These are phyloP conservation scores for Chytriomyces confervae DNA, from an alignment of 192 early-diverging fungal genomes.

Conservation along the genomic window DNA sequence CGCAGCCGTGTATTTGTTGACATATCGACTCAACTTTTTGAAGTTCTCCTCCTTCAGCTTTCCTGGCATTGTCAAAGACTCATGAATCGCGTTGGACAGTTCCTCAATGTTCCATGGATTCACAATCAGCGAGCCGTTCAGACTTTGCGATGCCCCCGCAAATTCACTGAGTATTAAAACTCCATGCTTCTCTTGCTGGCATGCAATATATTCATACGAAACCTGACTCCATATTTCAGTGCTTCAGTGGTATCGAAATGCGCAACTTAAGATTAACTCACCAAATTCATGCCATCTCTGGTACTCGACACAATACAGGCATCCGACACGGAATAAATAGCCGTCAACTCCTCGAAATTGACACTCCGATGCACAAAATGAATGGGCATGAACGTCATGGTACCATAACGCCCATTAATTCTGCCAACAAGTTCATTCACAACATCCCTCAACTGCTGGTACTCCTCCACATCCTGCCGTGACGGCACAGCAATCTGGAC, in stretches of 20 bases:
- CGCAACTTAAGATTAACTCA: slow-evolving; percentile 11
- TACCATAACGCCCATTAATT: slow-evolving; percentile 96
- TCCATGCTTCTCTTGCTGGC: slow-evolving; percentile 86
- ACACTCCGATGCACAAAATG: slow-evolving; percentile 99
- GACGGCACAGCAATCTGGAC: slow-evolving; percentile 99
- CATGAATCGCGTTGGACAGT: slow-evolving; percentile 82
- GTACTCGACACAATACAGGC: slow-evolving; percentile 97
- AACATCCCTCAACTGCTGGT: slow-evolving; percentile 87
- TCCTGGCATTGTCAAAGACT: slow-evolving; percentile 92
- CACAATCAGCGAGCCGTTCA: slow-evolving; percentile 96
- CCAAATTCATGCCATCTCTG: slow-evolving; percentile 99
- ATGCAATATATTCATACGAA: slow-evolving; percentile 87
- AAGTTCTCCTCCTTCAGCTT: slow-evolving; percentile 81
- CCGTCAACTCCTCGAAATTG: slow-evolving; percentile 90
- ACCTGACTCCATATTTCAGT: slow-evolving; percentile 1
- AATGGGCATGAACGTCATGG: slow-evolving; percentile 97
- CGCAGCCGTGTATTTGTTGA: slow-evolving; percentile 96
- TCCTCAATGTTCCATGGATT: slow-evolving; percentile 99
- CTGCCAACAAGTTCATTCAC: slow-evolving; percentile 98
- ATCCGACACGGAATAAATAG: slow-evolving; percentile 94
- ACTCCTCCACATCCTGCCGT: slow-evolving; percentile 99
- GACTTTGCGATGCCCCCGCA: slow-evolving; percentile 97
- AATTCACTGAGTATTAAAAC: slow-evolving; percentile 97
- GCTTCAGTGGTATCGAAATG: neutral
- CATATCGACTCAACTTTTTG: slow-evolving; percentile 90